Evolutionary conservation across 352 stramenopile genomes (phyloP), one percentile per base, ranked within the genome.

Genomic region (Globisporangium iwayamae): DNA sequence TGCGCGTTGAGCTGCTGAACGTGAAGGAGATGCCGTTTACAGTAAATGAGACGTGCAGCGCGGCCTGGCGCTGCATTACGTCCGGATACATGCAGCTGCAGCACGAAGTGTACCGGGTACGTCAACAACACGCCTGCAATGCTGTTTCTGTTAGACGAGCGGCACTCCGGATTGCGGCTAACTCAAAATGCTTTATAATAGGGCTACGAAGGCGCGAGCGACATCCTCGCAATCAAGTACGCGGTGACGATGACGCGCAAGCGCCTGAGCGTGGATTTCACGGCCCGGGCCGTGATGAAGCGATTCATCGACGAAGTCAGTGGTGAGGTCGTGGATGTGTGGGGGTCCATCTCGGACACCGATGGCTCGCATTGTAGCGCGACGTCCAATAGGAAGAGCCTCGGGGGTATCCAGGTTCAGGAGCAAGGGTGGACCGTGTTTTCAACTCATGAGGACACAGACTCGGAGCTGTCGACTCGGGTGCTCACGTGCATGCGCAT

Each of bases 401-500:
- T 39, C 9, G 55, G 39, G 5, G 39, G 39, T 6, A 47, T 61
- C 16, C 39, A 61, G 25, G 55, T 61, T 6, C 38, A 61, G 39
- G 55, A 61, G 25, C 39, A 43, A 14, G 55, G 55, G 10, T 61
- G 55, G 55, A 61, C 55, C 50, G 55, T 61, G 36, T 59, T 48
- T 22, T 52, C 55, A 32, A 16, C 20, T 5, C 20, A 60, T 10
- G n/a, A 51, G 2, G n/a, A 2, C 16, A 60, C 20, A n/a, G 36
- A n/a, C 22, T 56, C 32, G 8, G 50, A 36, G 22, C 16, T 16
- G 20, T 55, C 48, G 47, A 74, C 66, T 16, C 45, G 39, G 32
- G 36, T 72, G 18, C 53, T 69, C 22, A 72, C 66, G 47, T 76
- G 70, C 53, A 73, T 72, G 66, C 70, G 68, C 25, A 73, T 76